Evolutionary conservation across 2,329 filamentous ascomycete genomes (phyloP).

Genomic region (Metarhizium humberi): DNA sequence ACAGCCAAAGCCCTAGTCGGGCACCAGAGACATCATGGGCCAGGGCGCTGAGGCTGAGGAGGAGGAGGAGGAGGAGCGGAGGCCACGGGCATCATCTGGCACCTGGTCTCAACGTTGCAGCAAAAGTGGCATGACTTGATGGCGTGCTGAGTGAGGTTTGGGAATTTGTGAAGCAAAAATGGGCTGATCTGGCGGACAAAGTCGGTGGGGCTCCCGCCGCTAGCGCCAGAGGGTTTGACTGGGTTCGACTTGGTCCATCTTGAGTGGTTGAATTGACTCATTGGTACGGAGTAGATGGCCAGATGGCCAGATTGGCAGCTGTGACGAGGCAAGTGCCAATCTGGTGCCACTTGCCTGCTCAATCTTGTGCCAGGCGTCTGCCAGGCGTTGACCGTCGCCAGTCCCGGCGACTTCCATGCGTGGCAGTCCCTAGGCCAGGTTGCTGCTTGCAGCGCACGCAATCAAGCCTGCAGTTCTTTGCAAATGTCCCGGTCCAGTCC

Average conservation of each 20-base stretch:
- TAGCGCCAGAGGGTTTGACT: not conserved
- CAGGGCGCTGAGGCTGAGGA: not conserved
- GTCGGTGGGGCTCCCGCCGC: constrained; percentile 5
- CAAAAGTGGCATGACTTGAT: constrained; percentile 27
- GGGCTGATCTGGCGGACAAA: constrained; percentile 22
- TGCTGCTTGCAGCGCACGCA: not conserved
- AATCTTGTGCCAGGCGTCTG: too few relatives aligned
- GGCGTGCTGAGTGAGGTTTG: constrained; percentile 16
- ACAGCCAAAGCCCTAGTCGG: not conserved
- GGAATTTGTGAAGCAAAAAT: constrained; percentile 25
- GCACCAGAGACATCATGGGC: not conserved
- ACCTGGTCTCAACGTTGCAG: constrained; percentile 1
- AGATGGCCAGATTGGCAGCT: too few relatives aligned
- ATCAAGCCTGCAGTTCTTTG: too few relatives aligned
- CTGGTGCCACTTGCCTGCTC: too few relatives aligned
- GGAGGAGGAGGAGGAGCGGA: constrained; percentile 1
- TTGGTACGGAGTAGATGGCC: too few relatives aligned
- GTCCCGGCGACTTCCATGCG: too few relatives aligned
- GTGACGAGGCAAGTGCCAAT: too few relatives aligned
- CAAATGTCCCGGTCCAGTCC: too few relatives aligned
- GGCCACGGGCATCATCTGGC: constrained; percentile 1
- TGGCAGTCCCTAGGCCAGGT: too few relatives aligned
- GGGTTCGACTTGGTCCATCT: not conserved
- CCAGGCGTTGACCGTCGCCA: too few relatives aligned
- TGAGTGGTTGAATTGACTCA: too few relatives aligned